phyloP scores from a whole-genome alignment of 2,329 filamentous ascomycete genomes.

The Cladosporium sp. region DNA sequence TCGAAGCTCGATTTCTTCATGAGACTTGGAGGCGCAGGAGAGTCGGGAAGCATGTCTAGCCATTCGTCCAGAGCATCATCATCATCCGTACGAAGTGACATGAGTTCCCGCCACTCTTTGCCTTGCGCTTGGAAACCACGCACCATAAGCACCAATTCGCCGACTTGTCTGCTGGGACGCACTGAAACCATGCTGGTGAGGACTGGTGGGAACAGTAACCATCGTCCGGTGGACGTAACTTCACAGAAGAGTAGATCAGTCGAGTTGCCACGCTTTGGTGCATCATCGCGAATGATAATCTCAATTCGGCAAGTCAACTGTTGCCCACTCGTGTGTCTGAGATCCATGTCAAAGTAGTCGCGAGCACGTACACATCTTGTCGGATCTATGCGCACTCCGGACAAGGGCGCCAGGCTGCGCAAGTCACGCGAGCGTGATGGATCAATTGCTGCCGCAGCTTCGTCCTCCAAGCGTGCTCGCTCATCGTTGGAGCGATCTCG shows the following conservation, averaged over 20 bases:
- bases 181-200: constrained; percentile 70
- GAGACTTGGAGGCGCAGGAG: constrained; percentile 55
- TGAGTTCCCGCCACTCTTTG: constrained; percentile 75
- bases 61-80: constrained; percentile 79
- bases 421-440: constrained; percentile 75
- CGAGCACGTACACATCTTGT: constrained; percentile 79
- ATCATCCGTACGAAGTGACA: constrained; percentile 72
- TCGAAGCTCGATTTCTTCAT: constrained; percentile 52
- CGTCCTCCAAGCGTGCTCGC: constrained; percentile 70
- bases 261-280: constrained; percentile 58
- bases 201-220: constrained; percentile 91
- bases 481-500: constrained; percentile 71
- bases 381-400: constrained; percentile 68
- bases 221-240: constrained; percentile 70
- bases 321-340: constrained; percentile 86
- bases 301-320: constrained; percentile 86
- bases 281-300: constrained; percentile 77
- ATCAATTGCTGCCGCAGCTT: constrained; percentile 81
- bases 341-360: constrained; percentile 80
- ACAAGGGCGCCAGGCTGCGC: constrained; percentile 67
- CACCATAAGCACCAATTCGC: constrained; percentile 82
- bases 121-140: constrained; percentile 61
- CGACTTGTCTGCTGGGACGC: constrained; percentile 65
- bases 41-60: constrained; percentile 75
- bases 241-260: constrained; percentile 93